A percentile compares a stretch with the other conserved stretches of the same genome.
Conservation (phyloP, 306 rosid genomes). For the Pterocarpus macrocarpus region DNA sequence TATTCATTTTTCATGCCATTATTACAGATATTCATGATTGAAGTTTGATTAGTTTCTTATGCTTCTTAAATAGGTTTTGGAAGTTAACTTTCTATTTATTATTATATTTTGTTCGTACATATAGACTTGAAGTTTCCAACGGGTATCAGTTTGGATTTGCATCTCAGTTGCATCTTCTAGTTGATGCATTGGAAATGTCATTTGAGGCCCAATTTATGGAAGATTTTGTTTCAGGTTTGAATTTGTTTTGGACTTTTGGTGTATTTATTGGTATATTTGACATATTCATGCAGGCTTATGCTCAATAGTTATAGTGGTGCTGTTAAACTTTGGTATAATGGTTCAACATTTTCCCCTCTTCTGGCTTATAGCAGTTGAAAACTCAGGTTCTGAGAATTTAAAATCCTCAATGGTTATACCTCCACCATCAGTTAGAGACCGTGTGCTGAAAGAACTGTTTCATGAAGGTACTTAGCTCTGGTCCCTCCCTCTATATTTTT, state of each 20-base stretch:
- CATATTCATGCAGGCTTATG: slow-evolving; percentile 24
- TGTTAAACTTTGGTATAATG: slow-evolving; percentile 6
- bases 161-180: slow-evolving; percentile 66
- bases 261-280: background rate
- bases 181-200: slow-evolving; percentile 71
- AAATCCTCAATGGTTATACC: slow-evolving; percentile 69
- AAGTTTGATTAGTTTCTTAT: slow-evolving; percentile 10
- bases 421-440: slow-evolving; percentile 78
- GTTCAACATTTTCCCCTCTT: slow-evolving; percentile 36
- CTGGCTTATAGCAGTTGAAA: slow-evolving; percentile 67
- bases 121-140: slow-evolving; percentile 61
- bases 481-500: slow-evolving; percentile 22
- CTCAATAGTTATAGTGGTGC: slow-evolving; percentile 34
- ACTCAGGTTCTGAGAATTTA: slow-evolving; percentile 63
- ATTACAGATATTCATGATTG: slow-evolving; percentile 6
- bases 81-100: slow-evolving; percentile 18
- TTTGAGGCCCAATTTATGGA: slow-evolving; percentile 79
- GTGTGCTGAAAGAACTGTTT: slow-evolving; percentile 76
- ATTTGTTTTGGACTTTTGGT: slow-evolving; percentile 10
- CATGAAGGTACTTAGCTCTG: slow-evolving; percentile 62
- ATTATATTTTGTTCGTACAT: slow-evolving; percentile 18
- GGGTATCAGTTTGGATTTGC: slow-evolving; percentile 78
- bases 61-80: slow-evolving; percentile 9
- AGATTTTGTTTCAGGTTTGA: slow-evolving; percentile 85
- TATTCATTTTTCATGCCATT: slow-evolving; percentile 32